Base-by-base conservation (phyloP, 495 filamentous ascomycete genomes). In the Glarea lozoyensis region DNA sequence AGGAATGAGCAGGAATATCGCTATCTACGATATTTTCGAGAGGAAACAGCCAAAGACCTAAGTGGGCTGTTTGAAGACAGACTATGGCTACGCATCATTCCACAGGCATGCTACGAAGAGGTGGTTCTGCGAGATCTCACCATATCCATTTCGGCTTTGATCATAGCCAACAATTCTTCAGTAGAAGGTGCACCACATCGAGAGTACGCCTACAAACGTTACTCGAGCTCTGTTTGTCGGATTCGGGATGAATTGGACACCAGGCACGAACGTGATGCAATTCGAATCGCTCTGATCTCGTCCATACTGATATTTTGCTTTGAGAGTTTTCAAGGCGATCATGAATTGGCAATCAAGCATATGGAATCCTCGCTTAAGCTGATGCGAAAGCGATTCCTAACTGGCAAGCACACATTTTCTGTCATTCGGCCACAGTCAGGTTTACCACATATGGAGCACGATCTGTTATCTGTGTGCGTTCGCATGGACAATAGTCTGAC, bases 381-480 rank as follows among this genome's bases (percentile, higher is more conserved):
- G n/a, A 49, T 59, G 32, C 40, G 32, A 1, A 49, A 49, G 30
- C 50, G 42, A 25, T 41, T 49, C 9, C 15, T 9, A 25, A 16
- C 40, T 5, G 15, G 10, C 23, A 10, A 33, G 1, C 2, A 23
- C 20, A 19, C 33, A 12, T n/a, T 39, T 36, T 19, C 19, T n/a
- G 24, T 39, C 10, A 29, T 29, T 1, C 10, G 21, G 12, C 16
- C 13, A 2, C 4, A 10, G 12, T 35, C 31, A 3, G 2, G 4
- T 1, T 33, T 40, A n/a, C 23, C 46, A 1, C 18, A 29, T 25
- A 15, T 49, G 10, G 46, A 49, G 21, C 64, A 70, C 34, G 70
- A 73, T 42, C 61, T 75, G 23, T 58, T 69, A 27, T 64, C 68
- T 10, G 69, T 71, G 56, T 75, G 73, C 46, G 70, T 68, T 11